phyloP scores from a whole-genome alignment of 768 basidiomycete species.

The Boletus tomentosulus region DNA sequence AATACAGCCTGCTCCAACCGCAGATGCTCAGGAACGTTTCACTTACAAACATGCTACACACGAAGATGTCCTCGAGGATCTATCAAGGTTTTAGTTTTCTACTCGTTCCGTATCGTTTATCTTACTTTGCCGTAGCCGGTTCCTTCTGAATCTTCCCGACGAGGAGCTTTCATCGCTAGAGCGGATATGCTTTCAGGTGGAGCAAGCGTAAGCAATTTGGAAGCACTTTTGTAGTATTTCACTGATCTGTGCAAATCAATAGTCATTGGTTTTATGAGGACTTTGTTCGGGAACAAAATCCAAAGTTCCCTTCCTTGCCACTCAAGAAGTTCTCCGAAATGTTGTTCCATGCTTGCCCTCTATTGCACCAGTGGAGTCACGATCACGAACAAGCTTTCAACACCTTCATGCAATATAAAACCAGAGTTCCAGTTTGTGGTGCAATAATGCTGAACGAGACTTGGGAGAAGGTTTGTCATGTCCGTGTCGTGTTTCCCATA shows the following conservation, averaged over 20 bases:
- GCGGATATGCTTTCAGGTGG: slow-evolving; percentile 96
- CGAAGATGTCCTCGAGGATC: slow-evolving; percentile 86
- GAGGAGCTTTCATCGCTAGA: slow-evolving; percentile 89
- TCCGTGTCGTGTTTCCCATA: slow-evolving; percentile 4
- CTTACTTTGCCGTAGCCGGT: slow-evolving; percentile 57
- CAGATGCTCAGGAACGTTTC: slow-evolving; percentile 38
- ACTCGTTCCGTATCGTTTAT: slow-evolving; percentile 5
- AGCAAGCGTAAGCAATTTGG: slow-evolving; percentile 80
- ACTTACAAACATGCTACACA: slow-evolving; percentile 71
- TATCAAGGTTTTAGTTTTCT: slow-evolving; percentile 60
- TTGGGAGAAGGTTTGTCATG: slow-evolving; percentile 78
- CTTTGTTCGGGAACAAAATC: slow-evolving; percentile 90
- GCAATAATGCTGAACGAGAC: slow-evolving; percentile 91
- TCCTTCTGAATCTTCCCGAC: slow-evolving; percentile 93
- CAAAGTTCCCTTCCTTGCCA: slow-evolving; percentile 78
- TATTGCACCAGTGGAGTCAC: slow-evolving; percentile 77
- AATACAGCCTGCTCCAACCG: slow-evolving; percentile 47
- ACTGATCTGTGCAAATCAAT: slow-evolving; percentile 11
- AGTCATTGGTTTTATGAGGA: slow-evolving; percentile 99
- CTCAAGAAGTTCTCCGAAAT: slow-evolving; percentile 93
- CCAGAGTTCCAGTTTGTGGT: slow-evolving; percentile 93
- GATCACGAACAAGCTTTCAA: slow-evolving; percentile 85
- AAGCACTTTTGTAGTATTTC: slow-evolving; percentile 7
- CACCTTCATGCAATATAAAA: slow-evolving; percentile 95
- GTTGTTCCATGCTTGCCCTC: slow-evolving; percentile 81